Evolutionary conservation across 768 basidiomycete genomes (phyloP), one percentile per base, ranked within the genome.

Genomic region (Neoboletus brunneissimus): DNA sequence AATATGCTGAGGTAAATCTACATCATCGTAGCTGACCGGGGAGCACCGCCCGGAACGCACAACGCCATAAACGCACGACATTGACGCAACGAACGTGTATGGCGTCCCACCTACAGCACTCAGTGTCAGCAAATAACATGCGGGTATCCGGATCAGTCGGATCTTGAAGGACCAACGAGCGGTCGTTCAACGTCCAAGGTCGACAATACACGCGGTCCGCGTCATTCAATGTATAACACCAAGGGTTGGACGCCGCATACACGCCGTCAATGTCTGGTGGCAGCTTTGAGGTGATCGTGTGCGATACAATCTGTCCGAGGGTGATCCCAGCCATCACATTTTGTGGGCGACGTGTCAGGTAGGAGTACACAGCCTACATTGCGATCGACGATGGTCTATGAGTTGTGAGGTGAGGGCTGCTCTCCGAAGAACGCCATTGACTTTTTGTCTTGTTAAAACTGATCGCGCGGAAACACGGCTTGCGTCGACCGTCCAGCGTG

Each of bases 331-430:
- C 23, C 48, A 55, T 53, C 56, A 55, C 44, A 50, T 47, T 32
- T 31, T 43, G 27, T 40, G 27, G 60, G 20, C 44, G 42, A 27
- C 29, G 40, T 38, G 44, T 55, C 20, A 46, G 40, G 51, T 46
- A 52, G 46, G 51, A 9, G 3, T 22, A 56, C 67, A 59, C 59
- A 58, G 65, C 67, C 60, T 22, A 49, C 18, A 38, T 20, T 43
- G 46, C 45, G 53, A 58, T 61, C 58, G 35, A 57, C 29, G 51
- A 51, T 11, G 41, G 29, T 25, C 44, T 18, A 38, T 48, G 52
- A 31, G 44, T 29, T 23, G 48, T 34, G 45, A 41, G 11, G 16
- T 31, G 27, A 20, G 38, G 49, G 35, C 31, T n/a, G 32, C 48
- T 25, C 42, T 40, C 8, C 20, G 22, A 44, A 16, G 32, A 34